Percentiles rank a stretch among this genome's conserved stretches.
Conservation (phyloP, 148 eudicot genomes). For the Mesembryanthemum crystallinum region DNA sequence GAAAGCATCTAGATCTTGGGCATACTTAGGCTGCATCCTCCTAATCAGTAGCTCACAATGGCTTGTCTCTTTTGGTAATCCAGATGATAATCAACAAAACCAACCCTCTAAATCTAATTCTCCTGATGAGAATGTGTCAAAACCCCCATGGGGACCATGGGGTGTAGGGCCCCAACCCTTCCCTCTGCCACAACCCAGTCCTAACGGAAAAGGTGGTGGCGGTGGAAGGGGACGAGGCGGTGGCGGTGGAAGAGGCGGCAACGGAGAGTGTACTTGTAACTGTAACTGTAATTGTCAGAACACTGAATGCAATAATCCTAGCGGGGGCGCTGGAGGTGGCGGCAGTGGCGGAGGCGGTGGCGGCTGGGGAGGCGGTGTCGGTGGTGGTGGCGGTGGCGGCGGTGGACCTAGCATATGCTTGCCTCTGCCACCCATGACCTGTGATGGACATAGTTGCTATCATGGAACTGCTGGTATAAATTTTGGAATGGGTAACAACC, state of each 20-base stretch:
- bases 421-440: constrained; percentile 15
- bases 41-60: constrained; percentile 15
- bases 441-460: constrained; percentile 20
- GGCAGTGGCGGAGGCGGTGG: constrained; percentile 1
- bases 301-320: constrained; percentile 9
- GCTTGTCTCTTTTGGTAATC: neutral
- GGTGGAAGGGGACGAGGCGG: constrained; percentile 5
- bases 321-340: neutral
- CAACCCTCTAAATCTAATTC: neutral
- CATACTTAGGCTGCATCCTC: neutral
- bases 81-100: constrained; percentile 5
- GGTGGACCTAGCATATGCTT: constrained; percentile 14
- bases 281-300: constrained; percentile 30
- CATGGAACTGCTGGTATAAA: constrained; percentile 16
- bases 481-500: neutral
- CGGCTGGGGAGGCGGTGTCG: neutral
- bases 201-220: constrained; percentile 8
- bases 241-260: neutral
- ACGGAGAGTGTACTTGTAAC: constrained; percentile 22
- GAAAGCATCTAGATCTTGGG: constrained; percentile 18
- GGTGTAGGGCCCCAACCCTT: constrained; percentile 5
- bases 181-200: constrained; percentile 24
- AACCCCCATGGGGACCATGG: constrained; percentile 26
- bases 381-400: neutral
- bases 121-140: constrained; percentile 24